Conservation (phyloP, 345 rosid genomes). For the Luvunga scandens region DNA sequence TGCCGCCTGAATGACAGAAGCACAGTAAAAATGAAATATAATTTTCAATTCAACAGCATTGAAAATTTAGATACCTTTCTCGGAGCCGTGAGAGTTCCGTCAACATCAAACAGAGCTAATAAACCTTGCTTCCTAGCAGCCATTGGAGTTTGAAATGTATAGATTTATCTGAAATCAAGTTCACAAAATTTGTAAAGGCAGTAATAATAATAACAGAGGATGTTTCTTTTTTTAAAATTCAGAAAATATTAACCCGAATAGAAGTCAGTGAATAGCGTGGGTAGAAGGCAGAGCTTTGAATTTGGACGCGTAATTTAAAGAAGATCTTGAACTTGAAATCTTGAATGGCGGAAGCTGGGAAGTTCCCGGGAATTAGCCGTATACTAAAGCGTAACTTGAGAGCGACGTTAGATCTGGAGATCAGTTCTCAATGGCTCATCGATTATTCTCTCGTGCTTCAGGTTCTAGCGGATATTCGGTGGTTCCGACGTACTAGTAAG, state of each 20-base stretch:
- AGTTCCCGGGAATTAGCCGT: neutral
- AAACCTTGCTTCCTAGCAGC: conserved; percentile 59
- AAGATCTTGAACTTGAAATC: conserved; percentile 6
- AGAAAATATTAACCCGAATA: neutral
- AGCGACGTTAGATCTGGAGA: neutral
- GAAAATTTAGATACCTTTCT: conserved; percentile 51
- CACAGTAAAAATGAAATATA: neutral
- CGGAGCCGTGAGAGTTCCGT: conserved; percentile 97
- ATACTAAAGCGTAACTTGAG: neutral
- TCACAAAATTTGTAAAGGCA: neutral
- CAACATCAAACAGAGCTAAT: conserved; percentile 93
- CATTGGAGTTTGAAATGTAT: conserved; percentile 17
- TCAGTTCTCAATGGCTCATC: neutral
- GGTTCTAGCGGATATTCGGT: neutral
- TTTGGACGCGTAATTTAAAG: conserved; percentile 10
- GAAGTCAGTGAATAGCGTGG: neutral
- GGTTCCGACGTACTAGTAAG: neutral
- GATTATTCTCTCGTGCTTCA: neutral
- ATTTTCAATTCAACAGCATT: neutral
- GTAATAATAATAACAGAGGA: too few species aligned
- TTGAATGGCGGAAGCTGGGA: conserved; percentile 13
- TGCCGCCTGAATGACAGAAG: conserved; percentile 31
- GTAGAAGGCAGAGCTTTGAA: neutral
- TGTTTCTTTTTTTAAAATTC: neutral
- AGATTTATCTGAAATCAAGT: neutral